Evolutionary conservation across 2,329 filamentous ascomycete genomes (phyloP), one percentile per base, ranked within the genome.

Genomic region (Hymenoscyphus infarciens): DNA sequence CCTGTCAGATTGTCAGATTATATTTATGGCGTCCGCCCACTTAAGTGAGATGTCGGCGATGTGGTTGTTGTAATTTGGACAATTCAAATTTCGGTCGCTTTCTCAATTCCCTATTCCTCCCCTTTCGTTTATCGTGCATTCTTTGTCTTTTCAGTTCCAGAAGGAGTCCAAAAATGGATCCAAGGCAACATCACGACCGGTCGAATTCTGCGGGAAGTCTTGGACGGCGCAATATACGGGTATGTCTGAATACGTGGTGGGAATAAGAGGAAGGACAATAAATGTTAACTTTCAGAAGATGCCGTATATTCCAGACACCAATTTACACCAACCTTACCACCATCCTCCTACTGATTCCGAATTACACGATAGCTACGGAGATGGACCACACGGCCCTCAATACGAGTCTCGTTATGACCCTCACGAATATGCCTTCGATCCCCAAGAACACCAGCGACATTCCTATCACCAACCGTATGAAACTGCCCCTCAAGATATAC

Each of bases 401-500:
- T 60, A 60, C 58, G 45, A 52, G 1, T 13, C 45, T 22, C 45
- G 54, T n/a, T 60, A 60, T 33, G 27, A 54, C 10, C 53, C 38
- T 54, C 54, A 63, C 22, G 61, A 63, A 2, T 63, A 62, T 52
- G 61, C 52, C 2, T 63, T 66, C 31, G 62, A 66, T 45, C 59
- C 62, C 5, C 61, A 62, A 57, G 59, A 63, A 15, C 59, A 60
- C 38, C 56, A 56, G 16, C 54, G 25, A 39, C 31, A 55, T 16
- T 60, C 55, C 29, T 61, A 65, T 27, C 53, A 62, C 27, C 60
- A 65, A 13, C 57, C 56, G 5, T 66, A 64, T 25, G 60, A 66
- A 54, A 27, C 59, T n/a, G n/a, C 59, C n/a, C 61, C 64, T 8
- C 66, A 68, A 60, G 64, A 68, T 45, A 64, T 66, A 27, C 66